phyloP scores from a whole-genome alignment of 768 basidiomycete genomes.

The Dioszegia hungarica region DNA sequence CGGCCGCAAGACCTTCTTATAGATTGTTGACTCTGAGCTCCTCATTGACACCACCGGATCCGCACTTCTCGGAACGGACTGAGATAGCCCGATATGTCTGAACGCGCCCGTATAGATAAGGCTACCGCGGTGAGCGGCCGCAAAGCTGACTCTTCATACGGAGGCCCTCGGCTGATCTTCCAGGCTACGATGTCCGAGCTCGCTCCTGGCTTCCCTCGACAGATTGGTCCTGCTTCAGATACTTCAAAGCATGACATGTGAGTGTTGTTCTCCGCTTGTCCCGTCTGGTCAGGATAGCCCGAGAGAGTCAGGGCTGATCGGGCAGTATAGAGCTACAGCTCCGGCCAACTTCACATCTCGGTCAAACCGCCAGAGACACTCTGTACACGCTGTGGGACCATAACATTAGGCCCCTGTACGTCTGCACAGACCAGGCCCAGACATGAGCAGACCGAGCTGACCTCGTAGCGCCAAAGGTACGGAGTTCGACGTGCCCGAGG shows the following conservation, averaged over 20 bases:
- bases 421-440: background rate
- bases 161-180: background rate
- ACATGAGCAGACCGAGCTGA: background rate
- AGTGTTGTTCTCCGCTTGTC: no score
- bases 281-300: no score
- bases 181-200: constrained; percentile 13
- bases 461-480: constrained; percentile 10
- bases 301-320: no score
- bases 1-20: no score
- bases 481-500: constrained; percentile 13
- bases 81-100: no score
- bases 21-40: no score
- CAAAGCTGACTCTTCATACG: background rate
- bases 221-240: background rate
- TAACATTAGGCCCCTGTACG: constrained; percentile 15
- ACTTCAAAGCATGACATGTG: no score
- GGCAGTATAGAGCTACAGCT: background rate
- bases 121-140: background rate
- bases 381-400: constrained; percentile 10
- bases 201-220: background rate
- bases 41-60: no score
- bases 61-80: no score
- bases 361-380: background rate
- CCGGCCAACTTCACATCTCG: background rate
- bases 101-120: background rate